phyloP scores from a whole-genome alignment of 1,139 yeast species.

The Taphrina wiesneri region DNA sequence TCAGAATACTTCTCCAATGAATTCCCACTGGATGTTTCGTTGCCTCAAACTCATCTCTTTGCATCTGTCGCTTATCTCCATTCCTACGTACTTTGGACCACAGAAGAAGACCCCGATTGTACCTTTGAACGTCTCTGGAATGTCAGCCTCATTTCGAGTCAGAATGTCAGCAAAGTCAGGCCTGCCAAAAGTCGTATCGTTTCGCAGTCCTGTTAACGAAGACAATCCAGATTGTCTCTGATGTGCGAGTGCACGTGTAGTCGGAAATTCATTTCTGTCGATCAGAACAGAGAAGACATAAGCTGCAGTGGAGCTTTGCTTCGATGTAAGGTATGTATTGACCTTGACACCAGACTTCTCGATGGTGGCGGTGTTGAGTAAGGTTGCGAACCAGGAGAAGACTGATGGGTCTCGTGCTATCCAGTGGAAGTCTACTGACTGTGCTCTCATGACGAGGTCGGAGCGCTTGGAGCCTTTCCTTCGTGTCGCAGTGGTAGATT shows the following conservation, averaged over 20 bases:
- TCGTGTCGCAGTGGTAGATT: background rate
- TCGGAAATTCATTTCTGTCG: background rate
- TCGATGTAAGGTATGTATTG: slow-evolving; percentile 9
- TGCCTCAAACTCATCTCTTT: slow-evolving; percentile 4
- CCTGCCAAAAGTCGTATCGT: slow-evolving; percentile 16
- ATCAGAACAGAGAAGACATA: background rate
- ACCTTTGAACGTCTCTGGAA: background rate
- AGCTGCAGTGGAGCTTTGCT: background rate
- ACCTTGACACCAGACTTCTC: background rate
- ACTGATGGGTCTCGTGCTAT: slow-evolving; percentile 14
- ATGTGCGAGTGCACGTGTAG: background rate
- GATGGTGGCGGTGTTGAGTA: background rate
- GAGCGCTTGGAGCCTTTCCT: background rate
- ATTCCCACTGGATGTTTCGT: background rate
- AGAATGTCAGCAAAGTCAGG: slow-evolving; percentile 18
- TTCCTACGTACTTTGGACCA: slow-evolving; percentile 18
- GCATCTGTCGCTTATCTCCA: slow-evolving; percentile 17
- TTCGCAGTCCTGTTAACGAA: slow-evolving; percentile 13
- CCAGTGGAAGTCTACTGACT: slow-evolving; percentile 20
- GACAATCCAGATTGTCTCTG: background rate
- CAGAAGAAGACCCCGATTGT: slow-evolving; percentile 23
- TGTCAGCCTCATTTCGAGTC: background rate
- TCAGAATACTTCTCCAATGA: slow-evolving; percentile 8
- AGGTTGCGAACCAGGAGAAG: slow-evolving; percentile 8
- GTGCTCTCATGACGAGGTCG: background rate